Conservation (phyloP, 1,284 basidiomycete species). For the Cutaneotrichosporon curvatum region DNA sequence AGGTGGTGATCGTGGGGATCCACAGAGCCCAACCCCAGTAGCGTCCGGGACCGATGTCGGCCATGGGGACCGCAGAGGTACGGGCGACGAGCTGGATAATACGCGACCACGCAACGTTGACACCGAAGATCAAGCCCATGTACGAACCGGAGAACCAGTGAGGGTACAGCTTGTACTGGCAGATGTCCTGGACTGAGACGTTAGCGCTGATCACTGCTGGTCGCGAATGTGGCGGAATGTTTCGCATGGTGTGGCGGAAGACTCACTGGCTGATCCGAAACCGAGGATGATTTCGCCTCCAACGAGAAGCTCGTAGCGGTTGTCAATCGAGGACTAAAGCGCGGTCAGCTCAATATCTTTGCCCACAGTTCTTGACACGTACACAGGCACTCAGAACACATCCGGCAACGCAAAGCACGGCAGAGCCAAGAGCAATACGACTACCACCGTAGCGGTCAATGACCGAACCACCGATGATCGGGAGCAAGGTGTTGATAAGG, state of each 20-base stretch:
- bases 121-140: slow-evolving; percentile 30
- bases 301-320: slow-evolving; percentile 27
- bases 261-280: slow-evolving; percentile 20
- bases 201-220: no score
- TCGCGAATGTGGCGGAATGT: no score
- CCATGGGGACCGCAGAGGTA: slow-evolving; percentile 33
- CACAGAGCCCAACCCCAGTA: slow-evolving; percentile 39
- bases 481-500: slow-evolving; percentile 46
- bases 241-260: no score
- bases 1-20: slow-evolving; percentile 13
- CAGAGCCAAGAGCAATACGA: slow-evolving; percentile 1
- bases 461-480: slow-evolving; percentile 45
- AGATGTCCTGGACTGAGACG: slow-evolving; percentile 12
- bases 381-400: slow-evolving; percentile 5
- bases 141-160: slow-evolving; percentile 36
- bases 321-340: neutral
- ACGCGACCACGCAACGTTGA: slow-evolving; percentile 35
- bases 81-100: slow-evolving; percentile 29
- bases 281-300: slow-evolving; percentile 32
- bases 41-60: slow-evolving; percentile 21
- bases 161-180: slow-evolving; percentile 36
- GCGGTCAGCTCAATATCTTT: neutral
- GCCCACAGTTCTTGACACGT: neutral
- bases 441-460: slow-evolving; percentile 46
- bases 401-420: slow-evolving; percentile 2